Conservation (phyloP, 2,329 filamentous ascomycete species). For the Alternaria arbusti region DNA sequence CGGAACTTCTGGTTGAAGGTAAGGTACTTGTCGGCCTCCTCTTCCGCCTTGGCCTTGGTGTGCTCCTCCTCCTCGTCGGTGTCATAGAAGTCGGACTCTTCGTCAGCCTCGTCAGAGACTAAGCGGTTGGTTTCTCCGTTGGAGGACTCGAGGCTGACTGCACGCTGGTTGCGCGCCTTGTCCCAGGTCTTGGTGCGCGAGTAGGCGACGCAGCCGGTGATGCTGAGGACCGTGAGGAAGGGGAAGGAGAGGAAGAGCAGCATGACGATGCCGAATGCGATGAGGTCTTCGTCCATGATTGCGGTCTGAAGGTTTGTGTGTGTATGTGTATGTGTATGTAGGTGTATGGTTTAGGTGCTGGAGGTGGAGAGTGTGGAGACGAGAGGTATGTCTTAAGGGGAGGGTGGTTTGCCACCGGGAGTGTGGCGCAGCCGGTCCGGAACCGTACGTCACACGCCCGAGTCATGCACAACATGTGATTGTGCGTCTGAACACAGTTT, state of each 20-base stretch:
- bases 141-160: slow-evolving; percentile 30
- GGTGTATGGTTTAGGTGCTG: neutral
- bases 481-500: neutral
- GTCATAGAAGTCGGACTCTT: slow-evolving; percentile 37
- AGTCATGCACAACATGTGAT: slow-evolving; percentile 1
- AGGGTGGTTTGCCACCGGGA: slow-evolving; percentile 6
- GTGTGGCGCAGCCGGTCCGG: slow-evolving; percentile 10
- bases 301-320: neutral
- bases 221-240: slow-evolving; percentile 27
- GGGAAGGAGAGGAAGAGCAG: slow-evolving; percentile 34
- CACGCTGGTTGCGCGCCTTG: slow-evolving; percentile 32
- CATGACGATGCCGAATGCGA: slow-evolving; percentile 32
- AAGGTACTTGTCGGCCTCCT: slow-evolving; percentile 32
- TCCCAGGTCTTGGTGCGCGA: slow-evolving; percentile 43
- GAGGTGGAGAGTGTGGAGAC: neutral
- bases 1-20: slow-evolving; percentile 41
- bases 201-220: slow-evolving; percentile 35
- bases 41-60: slow-evolving; percentile 38
- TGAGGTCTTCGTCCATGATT: slow-evolving; percentile 39
- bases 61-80: slow-evolving; percentile 40
- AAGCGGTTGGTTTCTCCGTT: slow-evolving; percentile 21
- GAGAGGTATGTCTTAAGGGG: neutral
- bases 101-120: slow-evolving; percentile 14
- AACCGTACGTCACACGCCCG: neutral
- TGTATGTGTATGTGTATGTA: neutral